Conservation (phyloP, 148 eudicot genomes). For the Vaccinium vitisidaea region DNA sequence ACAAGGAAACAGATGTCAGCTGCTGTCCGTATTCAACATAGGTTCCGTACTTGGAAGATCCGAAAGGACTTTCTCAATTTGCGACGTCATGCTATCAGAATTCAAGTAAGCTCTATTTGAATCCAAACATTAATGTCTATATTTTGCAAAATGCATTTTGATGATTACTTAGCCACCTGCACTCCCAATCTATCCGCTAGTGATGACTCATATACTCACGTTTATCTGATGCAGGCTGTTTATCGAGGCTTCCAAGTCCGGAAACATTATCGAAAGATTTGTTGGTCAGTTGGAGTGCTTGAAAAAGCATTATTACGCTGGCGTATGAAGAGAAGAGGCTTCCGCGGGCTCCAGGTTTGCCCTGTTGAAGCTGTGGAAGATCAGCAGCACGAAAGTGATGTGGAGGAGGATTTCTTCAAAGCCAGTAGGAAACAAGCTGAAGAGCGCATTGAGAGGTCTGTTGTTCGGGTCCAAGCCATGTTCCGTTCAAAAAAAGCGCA, state of each 20-base stretch:
- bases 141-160: background rate
- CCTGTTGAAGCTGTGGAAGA: slow-evolving; percentile 36
- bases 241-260: slow-evolving; percentile 82
- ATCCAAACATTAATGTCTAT: background rate
- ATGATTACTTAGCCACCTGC: background rate
- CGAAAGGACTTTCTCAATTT: slow-evolving; percentile 68
- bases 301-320: slow-evolving; percentile 90
- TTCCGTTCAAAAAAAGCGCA: slow-evolving; percentile 91
- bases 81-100: slow-evolving; percentile 74
- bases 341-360: slow-evolving; percentile 66
- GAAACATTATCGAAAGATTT: slow-evolving; percentile 65
- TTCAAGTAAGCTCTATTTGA: slow-evolving; percentile 58
- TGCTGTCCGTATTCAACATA: slow-evolving; percentile 77
- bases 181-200: background rate
- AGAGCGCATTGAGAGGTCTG: slow-evolving; percentile 86
- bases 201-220: background rate
- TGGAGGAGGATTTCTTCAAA: slow-evolving; percentile 78
- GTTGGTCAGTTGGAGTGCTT: slow-evolving; percentile 89
- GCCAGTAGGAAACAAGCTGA: slow-evolving; percentile 92
- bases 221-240: slow-evolving; percentile 44
- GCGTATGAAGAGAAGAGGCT: slow-evolving; percentile 78
- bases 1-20: slow-evolving; percentile 60
- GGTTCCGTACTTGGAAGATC: slow-evolving; percentile 79
- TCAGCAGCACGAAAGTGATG: slow-evolving; percentile 41
- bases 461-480: slow-evolving; percentile 88